A percentile compares a stretch with the other conserved stretches of the same genome.
Evolutionary conservation across 2,329 filamentous ascomycete genomes (phyloP).

Genomic region (Tolypocladium nubicola): DNA sequence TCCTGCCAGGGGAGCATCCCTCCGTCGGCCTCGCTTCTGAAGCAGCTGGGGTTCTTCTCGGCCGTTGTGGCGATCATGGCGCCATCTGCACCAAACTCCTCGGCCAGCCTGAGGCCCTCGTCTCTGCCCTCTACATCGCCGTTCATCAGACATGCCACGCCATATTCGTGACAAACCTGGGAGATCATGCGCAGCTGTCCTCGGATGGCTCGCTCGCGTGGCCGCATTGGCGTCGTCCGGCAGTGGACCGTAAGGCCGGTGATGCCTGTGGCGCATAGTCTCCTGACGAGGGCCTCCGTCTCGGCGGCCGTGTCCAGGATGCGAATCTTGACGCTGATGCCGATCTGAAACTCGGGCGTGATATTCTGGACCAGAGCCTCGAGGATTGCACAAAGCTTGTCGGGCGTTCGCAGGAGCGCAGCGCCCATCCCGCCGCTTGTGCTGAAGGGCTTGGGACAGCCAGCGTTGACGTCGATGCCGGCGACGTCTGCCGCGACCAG

Average conservation of each 20-base stretch:
- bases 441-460: constrained; percentile 96
- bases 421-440: constrained; percentile 93
- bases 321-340: constrained; percentile 94
- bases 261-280: constrained; percentile 79
- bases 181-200: constrained; percentile 79
- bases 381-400: constrained; percentile 73
- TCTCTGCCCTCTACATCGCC: constrained; percentile 75
- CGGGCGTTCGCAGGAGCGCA: constrained; percentile 74
- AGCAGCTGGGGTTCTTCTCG: constrained; percentile 84
- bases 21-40: constrained; percentile 58
- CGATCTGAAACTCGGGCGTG: constrained; percentile 68
- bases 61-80: constrained; percentile 96
- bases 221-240: constrained; percentile 91
- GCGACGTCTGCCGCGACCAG: constrained; percentile 79
- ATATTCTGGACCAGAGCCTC: constrained; percentile 73
- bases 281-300: constrained; percentile 67
- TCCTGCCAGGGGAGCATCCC: constrained; percentile 66
- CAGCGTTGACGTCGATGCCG: constrained; percentile 94
- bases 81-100: constrained; percentile 78
- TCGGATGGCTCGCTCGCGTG: constrained; percentile 76
- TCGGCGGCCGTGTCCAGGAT: constrained; percentile 66
- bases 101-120: constrained; percentile 58
- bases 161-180: constrained; percentile 67
- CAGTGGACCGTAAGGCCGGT: constrained; percentile 90
- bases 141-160: constrained; percentile 92